Base-by-base conservation (phyloP, 2,329 filamentous ascomycete species). In the Colletotrichum orchidophilum region DNA sequence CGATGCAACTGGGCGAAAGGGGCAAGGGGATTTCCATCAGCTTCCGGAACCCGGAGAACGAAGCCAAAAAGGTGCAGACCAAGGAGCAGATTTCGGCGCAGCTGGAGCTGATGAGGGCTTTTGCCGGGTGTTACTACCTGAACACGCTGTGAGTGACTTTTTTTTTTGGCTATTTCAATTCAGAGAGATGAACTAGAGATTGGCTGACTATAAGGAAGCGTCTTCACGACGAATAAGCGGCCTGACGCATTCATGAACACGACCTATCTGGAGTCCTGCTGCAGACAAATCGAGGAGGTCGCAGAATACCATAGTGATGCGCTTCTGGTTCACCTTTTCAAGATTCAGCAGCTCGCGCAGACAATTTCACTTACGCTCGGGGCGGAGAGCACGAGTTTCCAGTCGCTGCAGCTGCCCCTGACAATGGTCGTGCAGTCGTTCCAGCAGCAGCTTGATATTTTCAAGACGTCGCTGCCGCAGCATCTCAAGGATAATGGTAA, bases 51-150 rank as follows among this genome's bases (percentile, higher is more conserved):
- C 53, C 33, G 5, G 63, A 46, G 8, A 33, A 29, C 8, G 46
- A 49, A 6, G n/a, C 24, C 33, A 33, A 58, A n/a, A 66, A 59
- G 3, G 63, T 64, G 15, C 70, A 67, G 21, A 63, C 75, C 15
- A 75, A 74, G 31, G 79, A 78, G 21, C 73, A 75, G 18, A 67
- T 67, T 3, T 73, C 77, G 6, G 70, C 70, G 21, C 78, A 77
- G 26, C 73, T 87, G 11, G 84, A 87, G 66, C 77, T 82, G 55
- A 82, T 87, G 77, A 80, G 86, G 54, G 84, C 85, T 0, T 87
- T 85, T 75, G 81, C 81, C 0, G 86, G 85, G 2, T 84, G 83
- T 4, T 88, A 86, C 69, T 88, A 87, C 65, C 74, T 87, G 4
- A 84, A 86, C 33, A 85, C 85, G 7, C 74, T 85, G 85, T 87